phyloP scores from a whole-genome alignment of 306 rosid species.

The Vicia sativa region DNA sequence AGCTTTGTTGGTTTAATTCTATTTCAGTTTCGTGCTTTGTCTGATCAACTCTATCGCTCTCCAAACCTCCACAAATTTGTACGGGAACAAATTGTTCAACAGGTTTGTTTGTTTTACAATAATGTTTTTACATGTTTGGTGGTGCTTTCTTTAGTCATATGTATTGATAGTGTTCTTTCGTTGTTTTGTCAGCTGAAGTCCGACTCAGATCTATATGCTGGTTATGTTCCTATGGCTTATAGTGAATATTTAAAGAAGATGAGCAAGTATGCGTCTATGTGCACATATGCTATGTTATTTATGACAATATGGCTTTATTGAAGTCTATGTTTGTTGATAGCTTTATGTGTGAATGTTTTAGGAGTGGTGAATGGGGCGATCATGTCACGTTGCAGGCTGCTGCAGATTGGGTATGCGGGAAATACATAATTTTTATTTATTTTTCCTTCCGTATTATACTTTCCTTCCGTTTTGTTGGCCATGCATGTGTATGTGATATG shows the following conservation, averaged over 20 bases:
- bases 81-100: conserved; percentile 75
- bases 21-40: conserved; percentile 88
- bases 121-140: not conserved
- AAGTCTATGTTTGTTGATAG: conserved; percentile 31
- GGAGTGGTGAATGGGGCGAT: conserved; percentile 99
- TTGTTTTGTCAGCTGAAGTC: conserved; percentile 60
- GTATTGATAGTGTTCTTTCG: conserved; percentile 28
- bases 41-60: conserved; percentile 95
- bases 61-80: conserved; percentile 77
- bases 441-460: conserved; percentile 33
- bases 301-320: conserved; percentile 17
- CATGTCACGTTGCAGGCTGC: conserved; percentile 99
- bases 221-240: conserved; percentile 87
- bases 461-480: conserved; percentile 14
- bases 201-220: conserved; percentile 60
- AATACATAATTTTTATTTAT: not conserved
- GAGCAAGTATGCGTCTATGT: conserved; percentile 75
- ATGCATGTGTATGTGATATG: not conserved
- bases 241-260: conserved; percentile 80
- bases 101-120: conserved; percentile 57
- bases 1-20: conserved; percentile 39
- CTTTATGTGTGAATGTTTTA: conserved; percentile 49
- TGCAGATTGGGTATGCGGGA: conserved; percentile 81
- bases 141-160: conserved; percentile 17
- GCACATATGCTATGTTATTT: conserved; percentile 31